A percentile compares a stretch with the other conserved stretches of the same genome.
Conservation (phyloP, 257 asterid species). For the Nicotiana noctiflora region DNA sequence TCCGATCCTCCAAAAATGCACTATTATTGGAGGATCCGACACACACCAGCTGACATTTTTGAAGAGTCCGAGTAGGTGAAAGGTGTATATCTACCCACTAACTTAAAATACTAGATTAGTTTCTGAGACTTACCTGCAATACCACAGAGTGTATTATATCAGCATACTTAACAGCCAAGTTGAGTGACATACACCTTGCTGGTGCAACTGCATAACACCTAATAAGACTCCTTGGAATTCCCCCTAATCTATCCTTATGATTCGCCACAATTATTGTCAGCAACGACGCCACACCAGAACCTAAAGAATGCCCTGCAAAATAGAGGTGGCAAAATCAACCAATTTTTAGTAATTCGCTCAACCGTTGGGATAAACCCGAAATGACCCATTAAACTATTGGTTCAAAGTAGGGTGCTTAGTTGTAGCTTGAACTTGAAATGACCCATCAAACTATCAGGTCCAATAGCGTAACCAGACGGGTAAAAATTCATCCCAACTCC, state of each 20-base stretch:
- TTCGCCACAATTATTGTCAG: conserved; percentile 67
- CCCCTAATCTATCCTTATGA: conserved; percentile 63
- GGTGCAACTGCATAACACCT: conserved; percentile 89
- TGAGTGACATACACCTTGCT: conserved; percentile 91
- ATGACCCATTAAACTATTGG: not conserved
- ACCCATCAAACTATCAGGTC: not conserved
- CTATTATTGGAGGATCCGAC: too few relatives aligned
- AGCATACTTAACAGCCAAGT: conserved; percentile 90
- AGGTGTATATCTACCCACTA: not conserved
- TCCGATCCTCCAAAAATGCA: too few relatives aligned
- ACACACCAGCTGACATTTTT: too few relatives aligned
- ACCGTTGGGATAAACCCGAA: not conserved
- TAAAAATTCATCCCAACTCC: not conserved
- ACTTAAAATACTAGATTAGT: not conserved
- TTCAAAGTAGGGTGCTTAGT: not conserved
- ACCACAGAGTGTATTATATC: conserved; percentile 75
- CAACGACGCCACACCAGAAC: conserved; percentile 85
- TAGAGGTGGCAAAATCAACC: not conserved
- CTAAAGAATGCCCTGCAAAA: conserved; percentile 76
- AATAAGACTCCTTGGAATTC: conserved; percentile 59
- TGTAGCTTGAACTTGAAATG: not conserved
- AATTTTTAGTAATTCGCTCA: not conserved
- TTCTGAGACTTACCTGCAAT: conserved; percentile 58
- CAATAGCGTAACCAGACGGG: not conserved
- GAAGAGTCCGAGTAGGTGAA: too few relatives aligned